Conservation (phyloP, 1,139 yeast species). For the Torulaspora globosa region DNA sequence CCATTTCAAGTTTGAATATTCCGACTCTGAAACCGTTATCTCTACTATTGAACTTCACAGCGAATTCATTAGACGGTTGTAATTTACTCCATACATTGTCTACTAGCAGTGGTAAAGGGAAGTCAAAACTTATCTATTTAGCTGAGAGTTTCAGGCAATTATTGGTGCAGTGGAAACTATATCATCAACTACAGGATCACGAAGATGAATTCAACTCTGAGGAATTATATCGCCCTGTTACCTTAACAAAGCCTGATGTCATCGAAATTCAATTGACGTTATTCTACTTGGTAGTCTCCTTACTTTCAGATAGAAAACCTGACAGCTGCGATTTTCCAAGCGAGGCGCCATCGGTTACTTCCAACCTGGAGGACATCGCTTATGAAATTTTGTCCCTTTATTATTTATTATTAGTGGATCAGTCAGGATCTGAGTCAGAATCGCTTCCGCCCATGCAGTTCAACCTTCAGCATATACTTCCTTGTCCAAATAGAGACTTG, state of each 20-base stretch:
- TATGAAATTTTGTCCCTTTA: constrained; percentile 33
- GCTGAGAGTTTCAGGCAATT: constrained; percentile 27
- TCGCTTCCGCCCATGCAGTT: constrained; percentile 27
- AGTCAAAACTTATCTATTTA: constrained; percentile 19
- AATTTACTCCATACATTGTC: constrained; percentile 25
- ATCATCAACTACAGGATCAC: constrained; percentile 30
- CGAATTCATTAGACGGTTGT: constrained; percentile 28
- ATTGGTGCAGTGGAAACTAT: constrained; percentile 27
- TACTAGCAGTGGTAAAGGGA: constrained; percentile 13
- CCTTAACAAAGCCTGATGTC: constrained; percentile 26
- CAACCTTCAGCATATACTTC: constrained; percentile 28
- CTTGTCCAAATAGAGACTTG: constrained; percentile 28
- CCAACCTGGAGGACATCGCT: constrained; percentile 23
- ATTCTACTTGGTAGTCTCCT: constrained; percentile 26
- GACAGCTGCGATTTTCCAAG: background rate
- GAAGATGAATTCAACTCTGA: constrained; percentile 17
- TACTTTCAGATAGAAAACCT: constrained; percentile 19
- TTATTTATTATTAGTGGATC: constrained; percentile 25
- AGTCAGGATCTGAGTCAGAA: constrained; percentile 14
- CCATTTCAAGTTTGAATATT: constrained; percentile 18
- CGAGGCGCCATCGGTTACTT: constrained; percentile 6
- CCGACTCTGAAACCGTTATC: constrained; percentile 27
- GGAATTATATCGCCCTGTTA: background rate
- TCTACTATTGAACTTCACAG: constrained; percentile 23
- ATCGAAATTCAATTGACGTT: constrained; percentile 33